Evolutionary conservation across 1,284 basidiomycete genomes (phyloP).

Genomic region (Exobasidium rhododendri): DNA sequence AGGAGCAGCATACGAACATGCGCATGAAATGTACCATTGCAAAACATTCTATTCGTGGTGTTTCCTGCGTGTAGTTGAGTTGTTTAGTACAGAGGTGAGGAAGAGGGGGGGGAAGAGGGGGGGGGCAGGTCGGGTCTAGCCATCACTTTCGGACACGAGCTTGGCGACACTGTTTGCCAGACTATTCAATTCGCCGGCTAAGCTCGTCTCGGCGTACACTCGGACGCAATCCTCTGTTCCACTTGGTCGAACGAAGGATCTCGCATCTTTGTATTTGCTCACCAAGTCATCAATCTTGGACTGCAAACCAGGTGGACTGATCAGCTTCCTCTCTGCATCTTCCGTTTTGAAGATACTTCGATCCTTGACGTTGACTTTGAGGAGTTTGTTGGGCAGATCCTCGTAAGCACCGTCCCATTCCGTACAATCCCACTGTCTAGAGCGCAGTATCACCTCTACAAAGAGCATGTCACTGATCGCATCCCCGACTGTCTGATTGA

Average conservation of each 20-base stretch:
- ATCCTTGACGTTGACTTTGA: conserved; percentile 87
- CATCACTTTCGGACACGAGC: conserved; percentile 28
- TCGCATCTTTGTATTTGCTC: conserved; percentile 74
- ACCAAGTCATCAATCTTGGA: conserved; percentile 81
- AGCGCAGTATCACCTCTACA: conserved; percentile 85
- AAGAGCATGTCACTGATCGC: conserved; percentile 94
- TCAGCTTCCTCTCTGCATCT: conserved; percentile 87
- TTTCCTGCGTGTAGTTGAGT: too few relatives aligned
- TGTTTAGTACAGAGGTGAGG: too few relatives aligned
- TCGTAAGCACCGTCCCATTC: conserved; percentile 93
- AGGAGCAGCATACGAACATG: background rate
- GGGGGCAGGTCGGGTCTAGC: too few relatives aligned
- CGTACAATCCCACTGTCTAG: conserved; percentile 59
- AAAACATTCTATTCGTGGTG: background rate
- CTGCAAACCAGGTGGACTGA: conserved; percentile 77
- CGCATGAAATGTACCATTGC: background rate
- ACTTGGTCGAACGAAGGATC: conserved; percentile 91
- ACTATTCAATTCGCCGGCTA: conserved; percentile 68
- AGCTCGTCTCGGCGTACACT: conserved; percentile 89
- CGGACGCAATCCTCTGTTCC: conserved; percentile 98
- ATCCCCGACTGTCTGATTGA: conserved; percentile 98
- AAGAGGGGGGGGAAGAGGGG: too few relatives aligned
- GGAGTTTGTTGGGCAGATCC: conserved; percentile 92
- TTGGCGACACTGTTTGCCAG: conserved; percentile 42
- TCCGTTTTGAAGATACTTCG: conserved; percentile 81